Evolutionary conservation across 805 yeast genomes (phyloP).

Genomic region (Vanderwaltozyma tropicalis): DNA sequence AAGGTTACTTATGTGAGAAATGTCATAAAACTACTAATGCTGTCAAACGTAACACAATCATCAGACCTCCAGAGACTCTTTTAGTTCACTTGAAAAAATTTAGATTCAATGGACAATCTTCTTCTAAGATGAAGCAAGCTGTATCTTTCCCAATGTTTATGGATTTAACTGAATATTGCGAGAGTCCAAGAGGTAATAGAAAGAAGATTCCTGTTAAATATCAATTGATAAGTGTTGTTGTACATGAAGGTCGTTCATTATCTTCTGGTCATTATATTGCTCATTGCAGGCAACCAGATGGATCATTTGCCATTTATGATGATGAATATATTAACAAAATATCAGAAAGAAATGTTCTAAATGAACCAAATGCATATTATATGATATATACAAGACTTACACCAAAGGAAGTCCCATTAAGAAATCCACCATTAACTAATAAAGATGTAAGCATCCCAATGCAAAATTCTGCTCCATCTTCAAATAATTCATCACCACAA

Average conservation of each 20-base stretch:
- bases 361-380: conserved; percentile 85
- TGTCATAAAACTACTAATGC: conserved; percentile 76
- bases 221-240: conserved; percentile 71
- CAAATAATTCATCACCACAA: conserved; percentile 2
- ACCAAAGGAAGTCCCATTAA: conserved; percentile 34
- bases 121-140: conserved; percentile 79
- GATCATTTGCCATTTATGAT: conserved; percentile 87
- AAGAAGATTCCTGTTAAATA: conserved; percentile 42
- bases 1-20: conserved; percentile 80
- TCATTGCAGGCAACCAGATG: conserved; percentile 85
- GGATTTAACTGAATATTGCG: conserved; percentile 54
- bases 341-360: conserved; percentile 60
- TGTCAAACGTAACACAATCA: conserved; percentile 59
- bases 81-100: conserved; percentile 84
- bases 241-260: conserved; percentile 89
- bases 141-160: conserved; percentile 71
- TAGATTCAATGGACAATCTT: conserved; percentile 69
- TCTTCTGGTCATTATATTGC: conserved; percentile 90
- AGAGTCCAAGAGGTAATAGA: conserved; percentile 8
- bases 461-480: conserved; percentile 4
- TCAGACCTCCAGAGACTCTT: conserved; percentile 79
- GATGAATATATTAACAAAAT: conserved; percentile 78
- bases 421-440: conserved; percentile 4
- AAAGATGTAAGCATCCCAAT: conserved; percentile 12
- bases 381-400: conserved; percentile 73